These are phyloP conservation scores for Phyllosticta citriasiana DNA, from an alignment of 2,329 filamentous ascomycete species.

Conservation along the genomic window DNA sequence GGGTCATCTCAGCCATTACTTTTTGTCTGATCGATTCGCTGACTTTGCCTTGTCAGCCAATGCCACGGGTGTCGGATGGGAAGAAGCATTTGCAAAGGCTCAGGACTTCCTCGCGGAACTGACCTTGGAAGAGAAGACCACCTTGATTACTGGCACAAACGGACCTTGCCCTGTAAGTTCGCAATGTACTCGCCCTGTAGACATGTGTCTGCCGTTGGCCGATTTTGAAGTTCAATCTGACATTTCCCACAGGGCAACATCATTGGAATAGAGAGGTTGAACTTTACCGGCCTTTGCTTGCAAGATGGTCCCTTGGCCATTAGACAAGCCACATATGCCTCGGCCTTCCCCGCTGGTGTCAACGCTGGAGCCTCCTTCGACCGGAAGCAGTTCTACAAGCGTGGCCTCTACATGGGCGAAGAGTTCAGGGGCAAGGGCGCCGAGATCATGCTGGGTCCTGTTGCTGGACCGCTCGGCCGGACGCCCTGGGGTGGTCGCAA, in stretches of 20 bases:
- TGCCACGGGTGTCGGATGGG: conserved; percentile 20
- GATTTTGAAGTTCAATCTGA: not conserved
- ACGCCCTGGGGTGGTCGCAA: conserved; percentile 36
- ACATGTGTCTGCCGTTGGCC: too few relatives aligned
- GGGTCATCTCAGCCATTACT: not conserved
- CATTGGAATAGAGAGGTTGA: conserved; percentile 27
- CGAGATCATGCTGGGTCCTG: conserved; percentile 32
- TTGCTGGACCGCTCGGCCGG: conserved; percentile 35
- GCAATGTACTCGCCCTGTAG: not conserved
- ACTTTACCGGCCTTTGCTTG: conserved; percentile 31
- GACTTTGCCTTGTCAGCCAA: conserved; percentile 4
- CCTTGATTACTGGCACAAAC: conserved; percentile 20
- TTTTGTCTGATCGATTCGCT: not conserved
- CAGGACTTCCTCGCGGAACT: conserved; percentile 25
- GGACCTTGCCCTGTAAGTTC: conserved; percentile 7
- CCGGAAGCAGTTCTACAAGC: conserved; percentile 22
- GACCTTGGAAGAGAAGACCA: conserved; percentile 29
- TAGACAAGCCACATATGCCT: conserved; percentile 15
- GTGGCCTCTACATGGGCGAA: conserved; percentile 23
- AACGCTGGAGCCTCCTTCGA: conserved; percentile 32
- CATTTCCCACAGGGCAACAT: conserved; percentile 20
- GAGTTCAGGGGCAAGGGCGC: conserved; percentile 26
- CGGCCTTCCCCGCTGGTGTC: conserved; percentile 28
- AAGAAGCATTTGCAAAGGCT: conserved; percentile 25
- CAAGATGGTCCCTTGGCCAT: conserved; percentile 27